phyloP scores from a whole-genome alignment of 2,329 filamentous ascomycete genomes.

The Alternaria burnsii region DNA sequence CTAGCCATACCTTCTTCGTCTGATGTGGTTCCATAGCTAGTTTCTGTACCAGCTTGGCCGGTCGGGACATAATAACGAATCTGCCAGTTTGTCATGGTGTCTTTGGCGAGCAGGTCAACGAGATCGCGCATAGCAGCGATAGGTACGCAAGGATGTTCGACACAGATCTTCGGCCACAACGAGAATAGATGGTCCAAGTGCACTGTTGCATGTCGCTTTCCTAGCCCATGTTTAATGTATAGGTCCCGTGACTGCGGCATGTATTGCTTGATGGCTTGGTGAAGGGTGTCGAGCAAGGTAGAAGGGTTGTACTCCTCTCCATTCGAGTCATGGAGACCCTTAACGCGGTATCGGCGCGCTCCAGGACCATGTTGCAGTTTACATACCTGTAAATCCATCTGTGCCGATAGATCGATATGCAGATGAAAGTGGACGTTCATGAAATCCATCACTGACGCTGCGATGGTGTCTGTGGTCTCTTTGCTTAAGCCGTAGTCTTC shows the following conservation, averaged over 20 bases:
- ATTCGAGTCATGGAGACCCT: background rate
- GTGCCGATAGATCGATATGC: background rate
- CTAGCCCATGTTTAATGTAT: background rate
- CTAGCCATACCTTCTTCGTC: background rate
- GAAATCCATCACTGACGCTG: slow-evolving; percentile 5
- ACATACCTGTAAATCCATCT: background rate
- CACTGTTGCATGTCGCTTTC: slow-evolving; percentile 1
- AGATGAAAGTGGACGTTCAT: slow-evolving; percentile 8
- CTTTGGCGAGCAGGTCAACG: slow-evolving; percentile 5
- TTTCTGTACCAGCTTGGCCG: background rate
- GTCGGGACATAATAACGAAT: slow-evolving; percentile 11
- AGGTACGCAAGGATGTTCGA: background rate
- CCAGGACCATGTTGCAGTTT: no score
- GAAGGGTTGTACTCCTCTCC: background rate
- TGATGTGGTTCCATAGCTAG: background rate
- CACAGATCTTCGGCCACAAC: slow-evolving; percentile 3
- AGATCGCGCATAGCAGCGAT: slow-evolving; percentile 1
- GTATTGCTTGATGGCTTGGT: background rate
- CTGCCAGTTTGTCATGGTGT: slow-evolving; percentile 11
- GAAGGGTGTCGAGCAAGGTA: background rate
- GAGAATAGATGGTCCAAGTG: slow-evolving; percentile 15
- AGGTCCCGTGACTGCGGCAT: background rate
- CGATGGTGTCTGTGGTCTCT: slow-evolving; percentile 10
- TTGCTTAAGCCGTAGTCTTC: slow-evolving; percentile 1
- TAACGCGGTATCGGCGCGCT: no score